These are phyloP conservation scores for Marasmius fiardii DNA, from an alignment of 1,284 basidiomycete species.

Conservation along the genomic window DNA sequence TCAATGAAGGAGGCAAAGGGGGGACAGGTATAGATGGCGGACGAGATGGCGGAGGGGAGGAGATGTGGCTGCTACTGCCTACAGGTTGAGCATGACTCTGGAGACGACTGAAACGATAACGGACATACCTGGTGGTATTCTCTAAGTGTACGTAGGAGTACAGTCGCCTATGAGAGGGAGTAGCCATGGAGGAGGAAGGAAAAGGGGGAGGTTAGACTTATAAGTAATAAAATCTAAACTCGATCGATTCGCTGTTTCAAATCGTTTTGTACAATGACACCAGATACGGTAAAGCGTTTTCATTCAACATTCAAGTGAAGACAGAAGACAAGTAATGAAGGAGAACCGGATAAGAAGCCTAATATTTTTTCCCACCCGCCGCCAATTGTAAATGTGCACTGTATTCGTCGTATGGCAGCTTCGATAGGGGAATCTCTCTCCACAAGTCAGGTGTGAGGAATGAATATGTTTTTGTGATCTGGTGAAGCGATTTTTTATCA, in stretches of 20 bases:
- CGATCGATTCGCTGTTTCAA: neutral
- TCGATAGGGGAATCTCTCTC: constrained; percentile 89
- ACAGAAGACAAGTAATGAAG: constrained; percentile 14
- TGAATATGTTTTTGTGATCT: constrained; percentile 97
- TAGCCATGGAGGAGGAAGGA: neutral
- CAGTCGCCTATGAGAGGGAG: no score
- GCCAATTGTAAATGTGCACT: constrained; percentile 86
- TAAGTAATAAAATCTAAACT: no score
- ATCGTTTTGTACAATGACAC: neutral
- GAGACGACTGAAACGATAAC: neutral
- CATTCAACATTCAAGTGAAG: constrained; percentile 12
- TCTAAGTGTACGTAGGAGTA: no score
- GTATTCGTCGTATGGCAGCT: constrained; percentile 93
- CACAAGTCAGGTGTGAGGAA: constrained; percentile 99
- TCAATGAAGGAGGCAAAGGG: constrained; percentile 4
- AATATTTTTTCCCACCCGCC: constrained; percentile 81
- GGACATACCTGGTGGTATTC: neutral
- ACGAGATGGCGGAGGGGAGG: neutral
- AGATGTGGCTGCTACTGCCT: neutral
- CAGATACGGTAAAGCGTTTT: neutral
- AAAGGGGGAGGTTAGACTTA: neutral
- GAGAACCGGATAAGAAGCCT: constrained; percentile 28
- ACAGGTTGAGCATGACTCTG: neutral
- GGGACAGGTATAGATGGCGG: constrained; percentile 7
- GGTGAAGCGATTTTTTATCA: constrained; percentile 9